These are phyloP conservation scores for Venturia aucupariae DNA, from an alignment of 2,329 filamentous ascomycete genomes.

Conservation along the genomic window DNA sequence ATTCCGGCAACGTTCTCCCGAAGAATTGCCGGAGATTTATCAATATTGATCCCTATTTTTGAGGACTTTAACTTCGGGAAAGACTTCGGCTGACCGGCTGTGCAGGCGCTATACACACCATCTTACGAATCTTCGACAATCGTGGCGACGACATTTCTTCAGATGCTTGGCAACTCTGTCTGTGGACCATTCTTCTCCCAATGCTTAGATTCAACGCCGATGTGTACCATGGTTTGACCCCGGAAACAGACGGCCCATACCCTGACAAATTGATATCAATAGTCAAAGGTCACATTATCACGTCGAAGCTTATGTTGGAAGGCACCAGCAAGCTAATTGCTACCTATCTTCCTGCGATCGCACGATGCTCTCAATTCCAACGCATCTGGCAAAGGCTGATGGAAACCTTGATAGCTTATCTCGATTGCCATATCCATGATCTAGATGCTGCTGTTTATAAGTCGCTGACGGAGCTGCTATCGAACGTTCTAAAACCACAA, in stretches of 20 bases:
- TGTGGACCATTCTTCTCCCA: conserved; percentile 71
- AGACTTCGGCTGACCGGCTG: conserved; percentile 48
- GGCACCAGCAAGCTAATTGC: conserved; percentile 66
- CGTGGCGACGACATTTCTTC: conserved; percentile 73
- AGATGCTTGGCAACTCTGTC: conserved; percentile 73
- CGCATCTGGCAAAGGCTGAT: conserved; percentile 69
- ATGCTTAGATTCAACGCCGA: conserved; percentile 42
- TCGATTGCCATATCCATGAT: conserved; percentile 30
- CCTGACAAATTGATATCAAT: conserved; percentile 19
- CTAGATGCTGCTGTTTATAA: conserved; percentile 35
- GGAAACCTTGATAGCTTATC: conserved; percentile 51
- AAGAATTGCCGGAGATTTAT: neutral
- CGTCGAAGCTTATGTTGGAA: conserved; percentile 35
- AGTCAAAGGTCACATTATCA: conserved; percentile 26
- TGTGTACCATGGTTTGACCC: neutral
- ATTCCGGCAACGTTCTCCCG: neutral
- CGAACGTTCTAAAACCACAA: conserved; percentile 21
- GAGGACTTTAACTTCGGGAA: conserved; percentile 41
- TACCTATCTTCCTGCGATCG: conserved; percentile 66
- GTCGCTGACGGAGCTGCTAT: conserved; percentile 32
- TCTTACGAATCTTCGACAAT: conserved; percentile 84
- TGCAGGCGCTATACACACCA: conserved; percentile 82
- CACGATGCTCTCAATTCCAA: conserved; percentile 56
- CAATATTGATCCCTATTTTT: neutral
- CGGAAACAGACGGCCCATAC: neutral